Evolutionary conservation across 2,329 filamentous ascomycete genomes (phyloP), one percentile per base, ranked within the genome.

Genomic region (Corynespora cassiicola): DNA sequence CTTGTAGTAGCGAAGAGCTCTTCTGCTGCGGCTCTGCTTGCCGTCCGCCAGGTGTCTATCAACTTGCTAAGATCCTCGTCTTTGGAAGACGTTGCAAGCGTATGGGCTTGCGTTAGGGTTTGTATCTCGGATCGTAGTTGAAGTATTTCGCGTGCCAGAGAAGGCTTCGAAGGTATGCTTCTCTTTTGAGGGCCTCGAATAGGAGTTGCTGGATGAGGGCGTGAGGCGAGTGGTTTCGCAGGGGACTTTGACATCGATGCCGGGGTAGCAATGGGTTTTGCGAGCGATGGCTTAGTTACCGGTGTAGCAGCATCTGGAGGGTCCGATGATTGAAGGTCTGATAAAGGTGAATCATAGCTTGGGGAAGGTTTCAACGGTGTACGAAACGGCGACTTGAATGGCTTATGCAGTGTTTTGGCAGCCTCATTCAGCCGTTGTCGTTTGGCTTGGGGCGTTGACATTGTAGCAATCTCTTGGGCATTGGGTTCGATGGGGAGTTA

Each of bases 381-480:
- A 50, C 77, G 79, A 45, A 86, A 77, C 10, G 85, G 86, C 29
- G 86, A 88, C 50, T 85, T 84, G 71, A 90, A 90, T 0, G 86
- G 86, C 59, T 84, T 86, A 46, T 78, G 77, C 31, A 88, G 77
- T 6, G 78, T 78, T n/a, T 73, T 75, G 15, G 76, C 69, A 24
- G 80, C 76, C 28, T 77, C 71, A 41, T 84, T 76, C 47, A 86
- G 70, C 49, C 82, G 80, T 44, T 85, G 82, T 32, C 83, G 80
- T 71, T 88, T 88, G 40, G 74, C 73, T 39, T 76, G 69, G 39
- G 76, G 77, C 31, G 73, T 75, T 42, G 71, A 72, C 75, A 78
- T 75, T 19, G 44, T 54, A 21, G 31, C 29, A 37, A 45, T n/a
- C 34, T 26, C 36, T 20, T 33, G 23, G 22, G 36, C 54, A 60